phyloP scores from a whole-genome alignment of 495 filamentous ascomycete species.

The Tuber aestivum region DNA sequence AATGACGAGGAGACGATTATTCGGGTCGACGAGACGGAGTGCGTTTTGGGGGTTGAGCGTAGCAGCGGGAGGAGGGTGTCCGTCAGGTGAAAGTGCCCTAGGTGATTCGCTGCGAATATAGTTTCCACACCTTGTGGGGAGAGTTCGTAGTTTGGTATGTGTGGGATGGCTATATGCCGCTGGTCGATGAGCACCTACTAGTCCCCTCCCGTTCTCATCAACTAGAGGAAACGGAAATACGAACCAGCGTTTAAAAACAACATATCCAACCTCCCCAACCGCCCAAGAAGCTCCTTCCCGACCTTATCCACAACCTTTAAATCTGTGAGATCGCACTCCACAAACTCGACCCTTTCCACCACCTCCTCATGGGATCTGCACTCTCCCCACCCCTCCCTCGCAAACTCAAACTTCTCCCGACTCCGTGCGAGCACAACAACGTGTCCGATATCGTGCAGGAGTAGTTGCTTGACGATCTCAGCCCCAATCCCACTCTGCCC shows the following conservation, averaged over 20 bases:
- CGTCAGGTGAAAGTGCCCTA: conserved; percentile 45
- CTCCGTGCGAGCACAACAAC: conserved; percentile 45
- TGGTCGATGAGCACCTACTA: not conserved
- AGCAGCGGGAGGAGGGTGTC: conserved; percentile 44
- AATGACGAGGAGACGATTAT: conserved; percentile 43
- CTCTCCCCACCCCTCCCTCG: conserved; percentile 38
- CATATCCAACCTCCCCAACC: conserved; percentile 41
- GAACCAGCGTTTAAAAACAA: conserved; percentile 47
- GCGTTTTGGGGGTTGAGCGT: conserved; percentile 22
- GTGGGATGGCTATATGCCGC: conserved; percentile 20
- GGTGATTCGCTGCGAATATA: conserved; percentile 46
- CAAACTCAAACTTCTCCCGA: conserved; percentile 33
- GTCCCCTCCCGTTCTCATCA: not conserved
- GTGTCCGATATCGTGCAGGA: conserved; percentile 45
- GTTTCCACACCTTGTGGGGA: conserved; percentile 43
- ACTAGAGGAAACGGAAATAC: not conserved
- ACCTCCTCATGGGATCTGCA: not conserved
- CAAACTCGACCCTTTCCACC: conserved; percentile 37
- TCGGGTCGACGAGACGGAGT: conserved; percentile 31
- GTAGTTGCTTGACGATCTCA: conserved; percentile 46
- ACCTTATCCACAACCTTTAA: conserved; percentile 40
- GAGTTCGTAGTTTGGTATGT: conserved; percentile 33
- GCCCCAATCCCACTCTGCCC: conserved; percentile 47
- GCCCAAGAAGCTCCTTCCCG: conserved; percentile 28
- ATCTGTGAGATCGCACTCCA: conserved; percentile 44